Conservation (phyloP, 1,284 basidiomycete genomes). For the Heterobasidion annosum region DNA sequence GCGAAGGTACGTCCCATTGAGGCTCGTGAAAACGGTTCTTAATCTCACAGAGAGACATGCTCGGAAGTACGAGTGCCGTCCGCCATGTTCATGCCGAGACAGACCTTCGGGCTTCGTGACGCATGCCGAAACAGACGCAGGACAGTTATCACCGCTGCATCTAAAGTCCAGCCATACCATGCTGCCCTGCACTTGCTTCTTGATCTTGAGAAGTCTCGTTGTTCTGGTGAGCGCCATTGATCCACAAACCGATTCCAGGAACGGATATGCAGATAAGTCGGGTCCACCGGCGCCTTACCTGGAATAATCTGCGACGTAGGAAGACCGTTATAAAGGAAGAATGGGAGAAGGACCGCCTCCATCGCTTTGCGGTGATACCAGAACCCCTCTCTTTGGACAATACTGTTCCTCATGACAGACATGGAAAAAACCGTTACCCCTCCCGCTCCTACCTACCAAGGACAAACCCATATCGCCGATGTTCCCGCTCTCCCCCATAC, state of each 20-base stretch:
- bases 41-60: constrained; percentile 24
- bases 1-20: constrained; percentile 33
- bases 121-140: constrained; percentile 27
- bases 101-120: constrained; percentile 44
- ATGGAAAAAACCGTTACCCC: neutral
- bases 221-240: constrained; percentile 31
- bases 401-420: neutral
- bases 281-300: constrained; percentile 33
- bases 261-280: constrained; percentile 45
- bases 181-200: constrained; percentile 39
- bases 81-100: constrained; percentile 31
- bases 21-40: constrained; percentile 5
- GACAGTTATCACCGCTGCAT: constrained; percentile 30
- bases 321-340: constrained; percentile 10
- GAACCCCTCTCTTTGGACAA: neutral
- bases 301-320: constrained; percentile 15
- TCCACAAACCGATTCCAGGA: constrained; percentile 17
- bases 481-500: neutral
- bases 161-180: constrained; percentile 50
- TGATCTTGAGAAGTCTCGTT: constrained; percentile 35
- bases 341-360: constrained; percentile 8
- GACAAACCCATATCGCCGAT: neutral
- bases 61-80: constrained; percentile 36
- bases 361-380: neutral
- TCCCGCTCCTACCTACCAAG: neutral